Evolutionary conservation across 768 basidiomycete species (phyloP).

Genomic region (Boletus rubropictus): DNA sequence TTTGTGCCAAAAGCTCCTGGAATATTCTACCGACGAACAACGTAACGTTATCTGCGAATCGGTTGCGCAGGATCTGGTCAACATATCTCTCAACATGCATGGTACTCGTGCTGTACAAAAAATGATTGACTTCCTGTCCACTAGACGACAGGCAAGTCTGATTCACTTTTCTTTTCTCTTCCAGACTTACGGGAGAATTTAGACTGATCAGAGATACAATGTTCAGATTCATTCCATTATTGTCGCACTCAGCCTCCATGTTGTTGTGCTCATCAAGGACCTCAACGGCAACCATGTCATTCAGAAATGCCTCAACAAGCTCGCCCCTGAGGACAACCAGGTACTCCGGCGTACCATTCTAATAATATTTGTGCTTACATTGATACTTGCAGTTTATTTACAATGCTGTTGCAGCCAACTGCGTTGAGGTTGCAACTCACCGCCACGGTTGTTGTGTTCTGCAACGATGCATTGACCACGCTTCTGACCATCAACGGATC

Average conservation of each 20-base stretch:
- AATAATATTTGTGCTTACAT: not conserved
- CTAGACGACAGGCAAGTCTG: conserved; percentile 78
- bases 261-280: conserved; percentile 99
- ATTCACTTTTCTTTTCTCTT: conserved; percentile 33
- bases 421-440: conserved; percentile 97
- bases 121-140: conserved; percentile 99
- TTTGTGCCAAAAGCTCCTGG: conserved; percentile 94
- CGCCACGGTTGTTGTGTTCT: conserved; percentile 98
- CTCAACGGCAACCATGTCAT: conserved; percentile 97
- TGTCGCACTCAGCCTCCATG: conserved; percentile 91
- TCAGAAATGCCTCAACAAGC: conserved; percentile 97
- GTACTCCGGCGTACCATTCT: conserved; percentile 32
- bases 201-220: conserved; percentile 81
- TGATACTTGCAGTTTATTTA: conserved; percentile 76
- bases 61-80: conserved; percentile 94
- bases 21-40: conserved; percentile 96
- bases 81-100: conserved; percentile 99
- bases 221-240: conserved; percentile 95
- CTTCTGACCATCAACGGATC: conserved; percentile 88
- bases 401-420: conserved; percentile 97
- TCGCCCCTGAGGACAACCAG: conserved; percentile 98
- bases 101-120: conserved; percentile 99
- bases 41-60: conserved; percentile 95
- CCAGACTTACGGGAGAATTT: conserved; percentile 49
- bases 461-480: conserved; percentile 97